phyloP scores from a whole-genome alignment of 192 early-diverging fungal genomes.

The Chytriomyces sp. region DNA sequence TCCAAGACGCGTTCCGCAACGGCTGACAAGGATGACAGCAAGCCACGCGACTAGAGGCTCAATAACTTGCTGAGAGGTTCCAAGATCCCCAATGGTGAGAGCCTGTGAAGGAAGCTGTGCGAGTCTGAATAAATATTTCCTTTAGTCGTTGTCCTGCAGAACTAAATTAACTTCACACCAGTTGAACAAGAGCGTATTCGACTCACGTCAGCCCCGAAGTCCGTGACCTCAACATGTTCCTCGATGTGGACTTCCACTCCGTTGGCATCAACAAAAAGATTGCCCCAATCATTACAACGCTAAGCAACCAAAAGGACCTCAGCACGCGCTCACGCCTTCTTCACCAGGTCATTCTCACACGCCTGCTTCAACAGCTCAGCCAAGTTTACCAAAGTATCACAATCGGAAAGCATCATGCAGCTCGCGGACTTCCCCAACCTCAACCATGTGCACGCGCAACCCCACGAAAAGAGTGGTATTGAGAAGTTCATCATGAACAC shows the following conservation, averaged over 20 bases:
- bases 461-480: slow-evolving; percentile 81
- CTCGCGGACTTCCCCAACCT: slow-evolving; percentile 82
- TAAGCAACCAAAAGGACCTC: slow-evolving; percentile 73
- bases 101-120: slow-evolving; percentile 80
- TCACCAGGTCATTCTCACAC: slow-evolving; percentile 95
- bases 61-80: slow-evolving; percentile 84
- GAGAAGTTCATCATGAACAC: slow-evolving; percentile 99
- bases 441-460: slow-evolving; percentile 17
- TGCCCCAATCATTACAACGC: slow-evolving; percentile 69
- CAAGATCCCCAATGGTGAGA: slow-evolving; percentile 82
- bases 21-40: slow-evolving; percentile 73
- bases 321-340: slow-evolving; percentile 89
- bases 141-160: neutral
- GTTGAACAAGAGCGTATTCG: slow-evolving; percentile 81
- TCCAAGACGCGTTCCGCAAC: slow-evolving; percentile 73
- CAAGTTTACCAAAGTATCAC: slow-evolving; percentile 98
- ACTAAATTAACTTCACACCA: neutral
- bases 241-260: slow-evolving; percentile 99
- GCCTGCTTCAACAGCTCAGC: slow-evolving; percentile 91
- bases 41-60: slow-evolving; percentile 73
- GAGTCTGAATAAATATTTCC: neutral
- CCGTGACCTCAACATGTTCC: slow-evolving; percentile 88
- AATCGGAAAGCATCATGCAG: slow-evolving; percentile 88
- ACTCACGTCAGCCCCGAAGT: slow-evolving; percentile 85
- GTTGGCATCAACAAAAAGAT: slow-evolving; percentile 98